Percentiles rank a stretch among this genome's conserved stretches.
phyloP scores from a whole-genome alignment of 768 basidiomycete genomes.

The Boletellus ananas region DNA sequence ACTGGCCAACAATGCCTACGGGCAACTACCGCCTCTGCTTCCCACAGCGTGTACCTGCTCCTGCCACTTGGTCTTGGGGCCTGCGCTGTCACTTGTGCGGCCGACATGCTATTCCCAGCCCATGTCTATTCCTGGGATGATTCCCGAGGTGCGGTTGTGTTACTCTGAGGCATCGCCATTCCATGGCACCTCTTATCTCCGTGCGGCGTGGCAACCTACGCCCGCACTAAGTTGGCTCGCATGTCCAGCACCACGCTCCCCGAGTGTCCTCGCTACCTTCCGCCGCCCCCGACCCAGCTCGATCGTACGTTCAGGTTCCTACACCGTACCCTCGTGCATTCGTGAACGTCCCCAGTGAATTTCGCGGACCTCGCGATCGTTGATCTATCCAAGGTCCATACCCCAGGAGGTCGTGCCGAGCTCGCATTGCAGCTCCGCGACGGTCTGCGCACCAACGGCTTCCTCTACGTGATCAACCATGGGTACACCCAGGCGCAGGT shows the following conservation, averaged over 20 bases:
- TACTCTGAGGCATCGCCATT: too few species aligned
- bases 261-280: conserved; percentile 33
- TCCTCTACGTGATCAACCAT: conserved; percentile 38
- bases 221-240: not conserved
- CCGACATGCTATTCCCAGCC: too few species aligned
- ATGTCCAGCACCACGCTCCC: conserved; percentile 34
- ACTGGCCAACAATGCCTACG: too few species aligned
- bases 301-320: conserved; percentile 29
- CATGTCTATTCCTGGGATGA: too few species aligned
- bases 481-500: conserved; percentile 40
- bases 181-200: too few species aligned
- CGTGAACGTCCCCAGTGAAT: conserved; percentile 32
- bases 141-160: too few species aligned
- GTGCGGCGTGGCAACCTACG: too few species aligned
- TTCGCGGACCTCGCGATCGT: conserved; percentile 51
- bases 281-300: conserved; percentile 31
- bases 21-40: too few species aligned
- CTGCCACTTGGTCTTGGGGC: too few species aligned
- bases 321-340: not conserved
- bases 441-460: conserved; percentile 42
- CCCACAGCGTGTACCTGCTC: too few species aligned
- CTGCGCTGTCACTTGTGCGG: too few species aligned
- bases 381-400: conserved; percentile 43
- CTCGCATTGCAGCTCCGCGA: conserved; percentile 42
- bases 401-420: conserved; percentile 38